These are phyloP conservation scores for Microbotryum scabiosae DNA, from an alignment of 1,284 basidiomycete species.

Conservation along the genomic window DNA sequence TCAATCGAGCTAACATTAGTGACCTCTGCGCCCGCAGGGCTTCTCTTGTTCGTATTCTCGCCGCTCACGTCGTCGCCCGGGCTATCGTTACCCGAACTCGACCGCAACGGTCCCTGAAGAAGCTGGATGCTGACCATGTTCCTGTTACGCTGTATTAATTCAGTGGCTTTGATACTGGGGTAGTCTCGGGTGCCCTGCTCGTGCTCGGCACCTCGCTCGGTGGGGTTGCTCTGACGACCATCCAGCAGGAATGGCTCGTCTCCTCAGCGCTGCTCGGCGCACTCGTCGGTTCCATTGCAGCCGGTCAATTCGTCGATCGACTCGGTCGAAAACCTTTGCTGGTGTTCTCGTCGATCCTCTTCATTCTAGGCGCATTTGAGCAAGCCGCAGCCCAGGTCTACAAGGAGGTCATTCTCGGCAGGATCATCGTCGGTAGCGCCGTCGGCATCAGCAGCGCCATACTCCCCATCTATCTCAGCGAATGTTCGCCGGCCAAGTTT, in stretches of 20 bases:
- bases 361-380: conserved; percentile 36
- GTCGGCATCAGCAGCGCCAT: conserved; percentile 39
- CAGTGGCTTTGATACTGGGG: conserved; percentile 29
- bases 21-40: background rate
- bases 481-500: conserved; percentile 40
- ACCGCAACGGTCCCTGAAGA: too few species aligned
- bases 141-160: background rate
- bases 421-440: conserved; percentile 42
- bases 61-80: background rate
- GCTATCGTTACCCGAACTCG: too few species aligned
- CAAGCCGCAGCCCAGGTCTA: conserved; percentile 35
- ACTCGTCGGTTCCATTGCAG: conserved; percentile 20
- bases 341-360: conserved; percentile 34
- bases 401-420: conserved; percentile 37
- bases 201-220: conserved; percentile 15
- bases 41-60: conserved; percentile 5
- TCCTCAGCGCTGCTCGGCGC: conserved; percentile 38
- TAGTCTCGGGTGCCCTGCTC: conserved; percentile 20
- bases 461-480: conserved; percentile 41
- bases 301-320: conserved; percentile 34
- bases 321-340: conserved; percentile 41
- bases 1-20: background rate
- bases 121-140: background rate
- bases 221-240: conserved; percentile 8
- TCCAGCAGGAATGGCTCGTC: conserved; percentile 25